Percentiles rank a stretch among this genome's conserved stretches.
Conservation (phyloP, 768 basidiomycete genomes). For the Naganishia vaughanmartiniae region DNA sequence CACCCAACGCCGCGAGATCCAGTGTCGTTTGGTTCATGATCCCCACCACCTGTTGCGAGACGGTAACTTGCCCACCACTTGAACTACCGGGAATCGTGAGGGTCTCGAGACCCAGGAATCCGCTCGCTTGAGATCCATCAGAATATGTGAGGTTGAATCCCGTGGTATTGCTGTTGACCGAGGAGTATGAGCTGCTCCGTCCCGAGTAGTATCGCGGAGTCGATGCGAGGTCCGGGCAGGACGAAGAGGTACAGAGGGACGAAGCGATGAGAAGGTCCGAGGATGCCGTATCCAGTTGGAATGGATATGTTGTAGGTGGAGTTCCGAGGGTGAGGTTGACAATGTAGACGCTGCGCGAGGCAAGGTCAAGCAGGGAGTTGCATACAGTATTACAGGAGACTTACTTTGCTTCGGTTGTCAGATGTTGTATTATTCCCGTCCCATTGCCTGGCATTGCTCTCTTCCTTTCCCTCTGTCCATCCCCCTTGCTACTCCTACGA, state of each 20-base stretch:
- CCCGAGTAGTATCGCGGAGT: conserved; percentile 29
- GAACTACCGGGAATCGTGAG: conserved; percentile 30
- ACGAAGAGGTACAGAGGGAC: conserved; percentile 34
- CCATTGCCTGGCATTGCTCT: background rate
- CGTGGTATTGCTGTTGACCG: conserved; percentile 34
- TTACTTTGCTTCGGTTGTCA: conserved; percentile 29
- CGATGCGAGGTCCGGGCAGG: conserved; percentile 34
- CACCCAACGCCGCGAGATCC: conserved; percentile 37
- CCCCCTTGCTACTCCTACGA: background rate
- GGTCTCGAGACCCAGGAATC: conserved; percentile 36
- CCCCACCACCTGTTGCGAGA: conserved; percentile 27
- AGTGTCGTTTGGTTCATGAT: conserved; percentile 43
- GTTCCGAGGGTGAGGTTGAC: conserved; percentile 38
- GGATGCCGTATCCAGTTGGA: conserved; percentile 44
- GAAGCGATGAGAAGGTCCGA: conserved; percentile 43
- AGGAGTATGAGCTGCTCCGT: conserved; percentile 23
- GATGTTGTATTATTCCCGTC: background rate
- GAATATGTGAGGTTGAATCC: conserved; percentile 38
- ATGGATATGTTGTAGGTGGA: conserved; percentile 39
- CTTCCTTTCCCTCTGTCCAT: background rate
- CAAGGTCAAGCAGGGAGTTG: background rate
- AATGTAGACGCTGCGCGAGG: conserved; percentile 37
- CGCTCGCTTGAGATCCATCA: conserved; percentile 37
- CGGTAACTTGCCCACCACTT: background rate
- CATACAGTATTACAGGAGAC: background rate